These are phyloP conservation scores for Capsella bursapastoris DNA, from an alignment of 345 rosid genomes.

Conservation along the genomic window DNA sequence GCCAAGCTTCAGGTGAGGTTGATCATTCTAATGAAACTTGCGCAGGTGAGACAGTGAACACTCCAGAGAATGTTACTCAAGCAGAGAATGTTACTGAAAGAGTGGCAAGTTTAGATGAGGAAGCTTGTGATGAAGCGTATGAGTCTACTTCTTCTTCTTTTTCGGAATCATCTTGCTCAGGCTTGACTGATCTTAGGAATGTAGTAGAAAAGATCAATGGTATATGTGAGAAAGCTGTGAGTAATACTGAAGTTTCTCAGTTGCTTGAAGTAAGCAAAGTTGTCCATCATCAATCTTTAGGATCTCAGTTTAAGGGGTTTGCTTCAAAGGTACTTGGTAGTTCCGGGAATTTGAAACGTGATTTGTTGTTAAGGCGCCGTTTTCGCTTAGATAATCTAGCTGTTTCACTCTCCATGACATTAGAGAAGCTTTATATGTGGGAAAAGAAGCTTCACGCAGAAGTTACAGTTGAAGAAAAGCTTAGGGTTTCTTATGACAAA, in stretches of 20 bases:
- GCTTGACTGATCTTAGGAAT: conserved; percentile 27
- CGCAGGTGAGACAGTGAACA: not conserved
- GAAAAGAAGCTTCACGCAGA: conserved; percentile 36
- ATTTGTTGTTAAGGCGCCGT: not conserved
- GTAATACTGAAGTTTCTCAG: conserved; percentile 18
- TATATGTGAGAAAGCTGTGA: conserved; percentile 22
- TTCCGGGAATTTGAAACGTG: not conserved
- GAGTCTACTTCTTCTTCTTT: conserved; percentile 28
- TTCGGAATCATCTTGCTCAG: conserved; percentile 14
- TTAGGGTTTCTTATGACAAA: conserved; percentile 38
- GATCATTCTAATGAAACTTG: not conserved
- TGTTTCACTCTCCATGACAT: conserved; percentile 32
- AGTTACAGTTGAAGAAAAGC: conserved; percentile 39
- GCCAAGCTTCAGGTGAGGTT: not conserved
- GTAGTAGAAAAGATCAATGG: conserved; percentile 27
- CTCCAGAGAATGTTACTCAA: conserved; percentile 24
- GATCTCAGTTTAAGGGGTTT: conserved; percentile 32
- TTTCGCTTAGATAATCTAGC: conserved; percentile 15
- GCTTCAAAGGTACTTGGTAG: conserved; percentile 36
- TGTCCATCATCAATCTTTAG: conserved; percentile 34
- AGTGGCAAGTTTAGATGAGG: conserved; percentile 6
- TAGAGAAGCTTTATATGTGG: conserved; percentile 42
- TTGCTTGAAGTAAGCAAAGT: conserved; percentile 43
- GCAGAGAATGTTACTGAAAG: conserved; percentile 22
- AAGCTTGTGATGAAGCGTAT: conserved; percentile 27